Base-by-base conservation (phyloP, 495 filamentous ascomycete genomes). In the Penicillium antarcticum region DNA sequence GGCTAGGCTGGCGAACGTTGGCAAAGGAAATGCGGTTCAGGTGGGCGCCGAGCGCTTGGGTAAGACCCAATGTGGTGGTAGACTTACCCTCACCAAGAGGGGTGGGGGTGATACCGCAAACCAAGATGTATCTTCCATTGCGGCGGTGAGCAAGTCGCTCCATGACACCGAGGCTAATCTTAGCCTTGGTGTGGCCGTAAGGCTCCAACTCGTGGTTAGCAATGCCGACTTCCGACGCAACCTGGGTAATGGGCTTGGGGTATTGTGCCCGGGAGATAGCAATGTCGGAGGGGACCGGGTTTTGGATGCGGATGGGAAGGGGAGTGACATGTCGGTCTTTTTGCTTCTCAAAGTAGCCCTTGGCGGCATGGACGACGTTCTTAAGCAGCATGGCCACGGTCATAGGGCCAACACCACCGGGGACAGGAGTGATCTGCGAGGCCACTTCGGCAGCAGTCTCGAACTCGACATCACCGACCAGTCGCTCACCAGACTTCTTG, bases 41-140 rank as follows among this genome's bases (percentile, higher is more conserved):
- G 55, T 97, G 92, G 42, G 85, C 92, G 36, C 89, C 89, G 34
- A 98, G 78, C n/a, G 94, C 94, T 68, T 98, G 94, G 21, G 89
- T 87, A 38, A 98, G 77, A 62, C 94, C 94, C 74, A 98, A 84
- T 12, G 94, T 98, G n/a, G 94, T 98, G 2, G 94, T 98, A 6
- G 94, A 97, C 69, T 98, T 98, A 52, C 94, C 94, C 74, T 98
- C 94, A 45, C 94, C 94, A 4, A 98, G 80, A n/a, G 94, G 94
- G 10, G 94, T 98, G 1, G 94, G 94, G 0, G 94, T 98, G 52
- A 98, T 97, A 59, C 94, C 94, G 45, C 89, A 88, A 26, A 98
- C 87, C 26, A 98, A 77, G 57, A 98, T 79, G 63, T 98, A 98
- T 48, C 85, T 82, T 23, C 94, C 94, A 63, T 98, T 85, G 42